Percentiles rank a stretch among this genome's conserved stretches.
phyloP scores from a whole-genome alignment of 371 early-diverging fungal genomes.

The Rhizopus microsporus region DNA sequence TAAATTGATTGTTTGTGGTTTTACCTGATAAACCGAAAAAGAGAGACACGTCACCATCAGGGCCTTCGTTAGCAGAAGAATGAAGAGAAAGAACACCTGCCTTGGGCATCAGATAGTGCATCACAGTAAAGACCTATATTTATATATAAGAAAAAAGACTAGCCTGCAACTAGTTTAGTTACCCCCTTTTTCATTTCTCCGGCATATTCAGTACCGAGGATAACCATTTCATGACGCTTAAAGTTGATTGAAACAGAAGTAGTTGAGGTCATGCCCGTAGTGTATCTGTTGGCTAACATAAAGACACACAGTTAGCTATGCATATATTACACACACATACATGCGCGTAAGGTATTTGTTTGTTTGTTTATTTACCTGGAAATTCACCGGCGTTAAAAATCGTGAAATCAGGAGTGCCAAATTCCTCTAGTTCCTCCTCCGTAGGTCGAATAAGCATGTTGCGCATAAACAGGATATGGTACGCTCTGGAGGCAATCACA shows the following conservation, averaged over 20 bases:
- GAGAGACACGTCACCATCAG: conserved; percentile 90
- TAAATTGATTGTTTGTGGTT: too few species aligned
- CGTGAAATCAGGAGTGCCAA: conserved; percentile 96
- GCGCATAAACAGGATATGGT: conserved; percentile 96
- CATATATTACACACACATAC: too few species aligned
- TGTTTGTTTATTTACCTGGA: conserved; percentile 46
- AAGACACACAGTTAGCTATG: too few species aligned
- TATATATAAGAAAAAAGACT: neutral
- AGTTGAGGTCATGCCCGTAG: conserved; percentile 95
- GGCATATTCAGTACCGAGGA: conserved; percentile 96
- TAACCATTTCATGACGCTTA: conserved; percentile 80
- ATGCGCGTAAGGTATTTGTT: too few species aligned
- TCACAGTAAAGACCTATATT: conserved; percentile 85
- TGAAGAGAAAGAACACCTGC: conserved; percentile 95
- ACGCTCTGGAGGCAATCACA: conserved; percentile 93
- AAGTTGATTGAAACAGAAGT: conserved; percentile 94
- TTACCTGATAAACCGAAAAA: conserved; percentile 96
- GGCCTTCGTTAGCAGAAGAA: conserved; percentile 95
- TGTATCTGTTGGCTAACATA: conserved; percentile 82
- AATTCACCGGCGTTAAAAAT: conserved; percentile 97
- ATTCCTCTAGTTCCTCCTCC: conserved; percentile 84
- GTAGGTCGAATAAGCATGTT: conserved; percentile 98
- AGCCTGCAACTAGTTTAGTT: conserved; percentile 18
- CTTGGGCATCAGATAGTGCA: conserved; percentile 99
- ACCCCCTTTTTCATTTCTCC: conserved; percentile 99